A percentile compares a stretch with the other conserved stretches of the same genome.
Conservation (phyloP, 2,329 filamentous ascomycete genomes). For the Trichoderma citrinoviride region DNA sequence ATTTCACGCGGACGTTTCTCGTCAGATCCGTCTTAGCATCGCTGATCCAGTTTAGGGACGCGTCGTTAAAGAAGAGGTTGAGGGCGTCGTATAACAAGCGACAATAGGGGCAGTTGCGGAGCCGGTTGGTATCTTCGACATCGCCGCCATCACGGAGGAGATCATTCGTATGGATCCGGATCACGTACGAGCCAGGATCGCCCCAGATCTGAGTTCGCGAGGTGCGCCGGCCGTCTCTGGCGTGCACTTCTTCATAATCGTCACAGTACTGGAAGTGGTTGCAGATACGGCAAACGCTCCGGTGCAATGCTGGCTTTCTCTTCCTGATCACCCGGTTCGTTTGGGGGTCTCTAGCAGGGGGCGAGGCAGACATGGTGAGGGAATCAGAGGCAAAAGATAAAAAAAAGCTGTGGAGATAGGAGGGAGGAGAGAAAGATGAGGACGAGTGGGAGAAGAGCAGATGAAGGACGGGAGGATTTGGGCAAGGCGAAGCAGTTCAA, state of each 20-base stretch:
- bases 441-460: too few species aligned
- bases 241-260: background rate
- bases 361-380: background rate
- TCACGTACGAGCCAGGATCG: background rate
- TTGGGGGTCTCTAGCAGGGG: background rate
- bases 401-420: too few species aligned
- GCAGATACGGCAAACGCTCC: background rate
- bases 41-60: background rate
- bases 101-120: constrained; percentile 14
- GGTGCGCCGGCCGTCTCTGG: background rate
- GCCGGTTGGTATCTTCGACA: background rate
- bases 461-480: too few species aligned
- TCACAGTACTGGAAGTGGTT: constrained; percentile 9
- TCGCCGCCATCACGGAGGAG: background rate
- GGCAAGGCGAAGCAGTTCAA: too few species aligned
- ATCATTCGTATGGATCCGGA: background rate
- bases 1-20: background rate
- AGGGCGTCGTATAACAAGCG: constrained; percentile 4
- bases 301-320: too few species aligned
- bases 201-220: background rate
- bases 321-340: background rate
- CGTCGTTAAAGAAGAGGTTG: constrained; percentile 8
- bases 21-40: background rate
- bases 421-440: too few species aligned
- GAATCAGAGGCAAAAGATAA: too few species aligned